phyloP scores from a whole-genome alignment of 1,284 basidiomycete species.

The Pseudozyma hubeiensis region DNA sequence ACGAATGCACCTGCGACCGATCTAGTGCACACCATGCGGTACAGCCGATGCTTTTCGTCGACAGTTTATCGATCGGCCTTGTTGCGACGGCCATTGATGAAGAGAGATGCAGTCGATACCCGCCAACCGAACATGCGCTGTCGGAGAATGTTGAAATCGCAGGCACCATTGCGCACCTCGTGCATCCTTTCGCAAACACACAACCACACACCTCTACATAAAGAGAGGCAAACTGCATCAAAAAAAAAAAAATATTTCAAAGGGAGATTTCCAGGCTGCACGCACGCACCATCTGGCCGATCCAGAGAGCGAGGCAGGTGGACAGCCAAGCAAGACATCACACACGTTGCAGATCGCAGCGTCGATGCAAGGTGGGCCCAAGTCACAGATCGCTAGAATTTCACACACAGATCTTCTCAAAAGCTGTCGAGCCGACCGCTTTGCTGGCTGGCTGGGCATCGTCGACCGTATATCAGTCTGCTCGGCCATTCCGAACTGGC shows the following conservation, averaged over 20 bases:
- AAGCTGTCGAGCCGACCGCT: neutral
- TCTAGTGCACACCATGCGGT: neutral
- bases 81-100: neutral
- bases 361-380: neutral
- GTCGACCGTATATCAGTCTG: neutral
- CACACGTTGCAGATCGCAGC: neutral
- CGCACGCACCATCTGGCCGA: neutral
- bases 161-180: slow-evolving; percentile 12
- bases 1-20: too few species aligned
- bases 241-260: neutral
- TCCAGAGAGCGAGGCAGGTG: neutral
- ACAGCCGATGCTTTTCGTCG: neutral
- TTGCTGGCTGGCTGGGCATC: neutral
- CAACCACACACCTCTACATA: neutral
- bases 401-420: neutral
- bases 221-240: slow-evolving; percentile 4
- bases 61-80: slow-evolving; percentile 3
- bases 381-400: neutral
- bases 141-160: slow-evolving; percentile 4
- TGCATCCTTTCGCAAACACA: slow-evolving; percentile 3
- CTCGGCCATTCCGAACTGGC: neutral
- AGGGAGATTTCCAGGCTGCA: slow-evolving; percentile 16
- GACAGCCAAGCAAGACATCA: neutral
- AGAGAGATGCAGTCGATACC: neutral
- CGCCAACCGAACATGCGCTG: neutral